Percentiles rank a stretch among this genome's conserved stretches.
phyloP scores from a whole-genome alignment of 768 basidiomycete species.

The Suillus paluster region DNA sequence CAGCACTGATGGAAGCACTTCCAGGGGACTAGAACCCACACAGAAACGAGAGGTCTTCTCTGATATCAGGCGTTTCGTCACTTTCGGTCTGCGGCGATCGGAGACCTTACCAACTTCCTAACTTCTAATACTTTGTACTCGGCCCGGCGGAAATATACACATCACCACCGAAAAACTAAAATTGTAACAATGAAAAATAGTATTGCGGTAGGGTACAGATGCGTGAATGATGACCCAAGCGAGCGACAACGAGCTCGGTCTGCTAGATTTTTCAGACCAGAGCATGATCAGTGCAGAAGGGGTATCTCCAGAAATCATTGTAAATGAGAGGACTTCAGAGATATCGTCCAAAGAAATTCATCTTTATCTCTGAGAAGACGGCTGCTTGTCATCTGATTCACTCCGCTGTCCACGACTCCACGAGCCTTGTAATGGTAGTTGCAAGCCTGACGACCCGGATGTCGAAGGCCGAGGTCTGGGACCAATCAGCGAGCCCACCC shows the following conservation, averaged over 20 bases:
- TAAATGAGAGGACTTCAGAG: not conserved
- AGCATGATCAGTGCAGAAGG: not conserved
- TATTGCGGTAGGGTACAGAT: conserved; percentile 12
- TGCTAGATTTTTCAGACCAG: not conserved
- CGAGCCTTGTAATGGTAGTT: conserved; percentile 37
- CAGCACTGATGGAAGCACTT: conserved; percentile 43
- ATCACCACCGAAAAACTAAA: conserved; percentile 3
- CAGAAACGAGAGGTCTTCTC: conserved; percentile 83
- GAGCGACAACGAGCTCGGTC: conserved; percentile 6
- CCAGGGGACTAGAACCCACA: conserved; percentile 45
- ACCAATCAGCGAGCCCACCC: conserved; percentile 30
- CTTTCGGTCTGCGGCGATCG: conserved; percentile 76
- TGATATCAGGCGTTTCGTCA: conserved; percentile 86
- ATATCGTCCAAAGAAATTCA: conserved; percentile 27
- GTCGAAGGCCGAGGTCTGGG: conserved; percentile 32
- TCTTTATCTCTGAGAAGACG: not conserved
- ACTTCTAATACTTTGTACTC: not conserved
- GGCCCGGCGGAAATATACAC: not conserved
- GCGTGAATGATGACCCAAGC: conserved; percentile 1
- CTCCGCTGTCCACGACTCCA: conserved; percentile 24
- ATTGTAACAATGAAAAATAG: not conserved
- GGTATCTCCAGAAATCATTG: not conserved
- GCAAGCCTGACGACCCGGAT: conserved; percentile 26
- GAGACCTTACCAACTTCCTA: conserved; percentile 1
- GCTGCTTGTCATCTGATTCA: not conserved